phyloP scores from a whole-genome alignment of 1,139 yeast species.

The Scheffersomyces insectosa region DNA sequence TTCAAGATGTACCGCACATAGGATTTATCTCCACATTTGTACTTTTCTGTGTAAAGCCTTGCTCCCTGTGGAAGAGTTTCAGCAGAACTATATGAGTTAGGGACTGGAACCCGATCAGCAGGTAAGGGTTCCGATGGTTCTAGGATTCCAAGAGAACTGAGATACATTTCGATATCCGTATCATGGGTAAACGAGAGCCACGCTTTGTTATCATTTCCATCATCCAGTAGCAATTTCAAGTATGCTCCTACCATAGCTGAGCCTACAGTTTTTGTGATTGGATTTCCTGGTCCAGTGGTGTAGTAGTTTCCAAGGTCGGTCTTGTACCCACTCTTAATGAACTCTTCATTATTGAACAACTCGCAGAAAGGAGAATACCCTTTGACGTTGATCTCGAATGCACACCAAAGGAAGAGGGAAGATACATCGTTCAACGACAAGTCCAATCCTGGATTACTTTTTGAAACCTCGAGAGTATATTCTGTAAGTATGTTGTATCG shows the following conservation, averaged over 20 bases:
- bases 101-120: constrained; percentile 30
- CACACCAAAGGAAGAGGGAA: constrained; percentile 46
- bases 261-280: constrained; percentile 39
- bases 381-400: constrained; percentile 50
- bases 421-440: constrained; percentile 40
- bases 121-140: constrained; percentile 30
- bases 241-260: constrained; percentile 49
- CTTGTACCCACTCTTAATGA: constrained; percentile 41
- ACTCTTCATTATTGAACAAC: constrained; percentile 51
- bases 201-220: constrained; percentile 26
- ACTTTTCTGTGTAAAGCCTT: constrained; percentile 47
- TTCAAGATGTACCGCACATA: constrained; percentile 52
- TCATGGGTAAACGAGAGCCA: constrained; percentile 58
- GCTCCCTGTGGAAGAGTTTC: constrained; percentile 58
- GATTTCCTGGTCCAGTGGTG: constrained; percentile 48
- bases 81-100: constrained; percentile 42
- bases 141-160: constrained; percentile 51
- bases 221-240: constrained; percentile 34
- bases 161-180: constrained; percentile 48
- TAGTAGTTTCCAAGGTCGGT: constrained; percentile 47
- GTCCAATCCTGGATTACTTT: constrained; percentile 41
- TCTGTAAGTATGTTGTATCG: constrained; percentile 23
- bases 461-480: constrained; percentile 39
- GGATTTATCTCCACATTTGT: constrained; percentile 34
- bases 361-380: constrained; percentile 52